Percentiles rank a stretch among this genome's conserved stretches.
Conservation (phyloP, 768 basidiomycete genomes). For the Suillus sp. region DNA sequence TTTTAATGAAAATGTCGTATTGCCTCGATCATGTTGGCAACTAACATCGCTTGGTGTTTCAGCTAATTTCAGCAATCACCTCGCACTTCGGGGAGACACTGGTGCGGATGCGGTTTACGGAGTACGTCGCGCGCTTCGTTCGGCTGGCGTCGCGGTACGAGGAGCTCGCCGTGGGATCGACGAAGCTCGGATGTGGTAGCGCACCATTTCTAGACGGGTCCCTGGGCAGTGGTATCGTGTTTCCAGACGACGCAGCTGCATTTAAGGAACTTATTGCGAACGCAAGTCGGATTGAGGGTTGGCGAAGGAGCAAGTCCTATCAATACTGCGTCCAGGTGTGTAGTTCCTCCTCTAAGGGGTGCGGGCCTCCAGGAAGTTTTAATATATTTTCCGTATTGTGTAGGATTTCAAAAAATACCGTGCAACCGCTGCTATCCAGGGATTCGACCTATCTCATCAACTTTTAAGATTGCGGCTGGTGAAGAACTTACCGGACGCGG, state of each 20-base stretch:
- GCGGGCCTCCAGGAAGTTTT: neutral
- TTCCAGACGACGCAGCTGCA: constrained; percentile 68
- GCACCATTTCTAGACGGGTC: constrained; percentile 44
- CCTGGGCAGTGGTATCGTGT: constrained; percentile 82
- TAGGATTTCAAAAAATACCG: constrained; percentile 71
- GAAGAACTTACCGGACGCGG: constrained; percentile 70
- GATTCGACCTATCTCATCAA: constrained; percentile 87
- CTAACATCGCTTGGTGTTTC: constrained; percentile 4
- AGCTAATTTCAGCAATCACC: constrained; percentile 88
- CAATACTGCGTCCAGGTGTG: constrained; percentile 68
- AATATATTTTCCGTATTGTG: neutral
- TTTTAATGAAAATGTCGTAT: neutral
- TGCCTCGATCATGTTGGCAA: neutral
- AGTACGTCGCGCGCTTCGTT: constrained; percentile 87
- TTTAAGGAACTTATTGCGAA: constrained; percentile 74
- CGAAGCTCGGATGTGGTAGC: constrained; percentile 74
- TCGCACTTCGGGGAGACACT: constrained; percentile 89
- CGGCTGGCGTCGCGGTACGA: constrained; percentile 90
- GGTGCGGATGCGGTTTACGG: constrained; percentile 86
- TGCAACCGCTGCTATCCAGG: constrained; percentile 62
- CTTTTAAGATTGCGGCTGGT: constrained; percentile 76
- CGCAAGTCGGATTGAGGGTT: constrained; percentile 88
- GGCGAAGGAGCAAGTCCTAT: constrained; percentile 85
- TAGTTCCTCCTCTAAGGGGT: constrained; percentile 12
- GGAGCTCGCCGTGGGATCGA: constrained; percentile 72